These are phyloP conservation scores for Tubosaeta sp. DNA, from an alignment of 768 basidiomycete species.

Conservation along the genomic window DNA sequence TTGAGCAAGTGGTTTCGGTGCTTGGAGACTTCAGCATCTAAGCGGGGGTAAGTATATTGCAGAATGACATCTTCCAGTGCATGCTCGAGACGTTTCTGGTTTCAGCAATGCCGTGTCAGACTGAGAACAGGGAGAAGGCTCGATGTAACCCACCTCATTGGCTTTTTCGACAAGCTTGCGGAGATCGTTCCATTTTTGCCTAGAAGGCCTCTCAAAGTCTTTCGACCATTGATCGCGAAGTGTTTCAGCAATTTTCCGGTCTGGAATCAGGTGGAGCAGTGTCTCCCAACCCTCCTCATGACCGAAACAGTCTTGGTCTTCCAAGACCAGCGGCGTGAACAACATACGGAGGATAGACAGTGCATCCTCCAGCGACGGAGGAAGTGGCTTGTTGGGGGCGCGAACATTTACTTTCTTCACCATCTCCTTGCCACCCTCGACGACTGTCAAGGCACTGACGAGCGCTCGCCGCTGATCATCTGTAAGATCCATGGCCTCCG, in stretches of 20 bases:
- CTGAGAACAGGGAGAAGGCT: neutral
- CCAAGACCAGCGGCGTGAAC: conserved; percentile 67
- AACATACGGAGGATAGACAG: conserved; percentile 44
- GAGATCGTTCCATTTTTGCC: conserved; percentile 72
- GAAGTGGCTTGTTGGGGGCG: conserved; percentile 42
- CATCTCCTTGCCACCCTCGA: conserved; percentile 77
- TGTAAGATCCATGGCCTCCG: conserved; percentile 80
- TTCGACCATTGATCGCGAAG: conserved; percentile 60
- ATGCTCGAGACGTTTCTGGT: conserved; percentile 30
- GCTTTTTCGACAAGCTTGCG: conserved; percentile 32
- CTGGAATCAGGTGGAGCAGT: conserved; percentile 72
- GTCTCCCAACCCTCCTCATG: conserved; percentile 67
- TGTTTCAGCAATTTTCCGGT: conserved; percentile 42
- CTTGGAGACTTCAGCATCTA: conserved; percentile 97
- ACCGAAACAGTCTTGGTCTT: conserved; percentile 82
- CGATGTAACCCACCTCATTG: conserved; percentile 29
- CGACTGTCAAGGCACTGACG: conserved; percentile 82
- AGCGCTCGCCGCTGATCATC: conserved; percentile 88
- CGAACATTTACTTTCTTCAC: conserved; percentile 80
- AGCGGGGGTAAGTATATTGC: conserved; percentile 92
- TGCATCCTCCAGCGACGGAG: conserved; percentile 66
- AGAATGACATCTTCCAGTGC: conserved; percentile 86
- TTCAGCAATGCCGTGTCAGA: neutral
- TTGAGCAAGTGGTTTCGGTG: conserved; percentile 97
- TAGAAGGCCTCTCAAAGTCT: conserved; percentile 50